Evolutionary conservation across 106 monocot genomes (phyloP).

Genomic region (Gastrodia elata): DNA sequence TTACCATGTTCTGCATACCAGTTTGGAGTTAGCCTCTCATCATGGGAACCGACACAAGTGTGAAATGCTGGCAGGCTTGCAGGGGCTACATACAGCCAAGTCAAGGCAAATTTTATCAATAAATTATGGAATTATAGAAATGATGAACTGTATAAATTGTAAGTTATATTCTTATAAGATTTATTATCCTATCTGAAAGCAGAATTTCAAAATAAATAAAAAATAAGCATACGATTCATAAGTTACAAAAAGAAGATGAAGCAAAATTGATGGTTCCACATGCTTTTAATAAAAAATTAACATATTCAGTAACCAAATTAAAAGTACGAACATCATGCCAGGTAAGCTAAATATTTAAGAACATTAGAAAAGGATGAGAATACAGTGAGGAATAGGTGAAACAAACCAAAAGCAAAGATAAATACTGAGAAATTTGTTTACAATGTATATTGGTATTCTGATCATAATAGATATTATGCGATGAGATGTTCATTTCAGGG

Average conservation of each 20-base stretch:
- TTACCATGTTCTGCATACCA: slow-evolving; percentile 95
- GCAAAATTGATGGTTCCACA: not conserved
- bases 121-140: not conserved
- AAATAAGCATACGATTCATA: not conserved
- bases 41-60: slow-evolving; percentile 86
- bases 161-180: not conserved
- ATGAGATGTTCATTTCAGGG: not conserved
- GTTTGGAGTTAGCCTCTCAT: slow-evolving; percentile 74
- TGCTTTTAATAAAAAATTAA: not conserved
- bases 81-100: slow-evolving; percentile 43
- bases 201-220: not conserved
- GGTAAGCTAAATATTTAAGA: not conserved
- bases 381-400: not conserved
- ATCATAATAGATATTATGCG: not conserved
- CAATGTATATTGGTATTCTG: not conserved
- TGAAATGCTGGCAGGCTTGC: slow-evolving; percentile 85
- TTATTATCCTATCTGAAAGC: not conserved
- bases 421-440: not conserved
- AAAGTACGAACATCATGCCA: not conserved
- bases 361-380: not conserved
- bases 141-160: not conserved
- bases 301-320: not conserved
- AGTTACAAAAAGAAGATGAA: slow-evolving; percentile 2
- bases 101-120: not conserved
- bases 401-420: not conserved